These are phyloP conservation scores for Tylopilus intermedius DNA, from an alignment of 768 basidiomycete species.

Conservation along the genomic window DNA sequence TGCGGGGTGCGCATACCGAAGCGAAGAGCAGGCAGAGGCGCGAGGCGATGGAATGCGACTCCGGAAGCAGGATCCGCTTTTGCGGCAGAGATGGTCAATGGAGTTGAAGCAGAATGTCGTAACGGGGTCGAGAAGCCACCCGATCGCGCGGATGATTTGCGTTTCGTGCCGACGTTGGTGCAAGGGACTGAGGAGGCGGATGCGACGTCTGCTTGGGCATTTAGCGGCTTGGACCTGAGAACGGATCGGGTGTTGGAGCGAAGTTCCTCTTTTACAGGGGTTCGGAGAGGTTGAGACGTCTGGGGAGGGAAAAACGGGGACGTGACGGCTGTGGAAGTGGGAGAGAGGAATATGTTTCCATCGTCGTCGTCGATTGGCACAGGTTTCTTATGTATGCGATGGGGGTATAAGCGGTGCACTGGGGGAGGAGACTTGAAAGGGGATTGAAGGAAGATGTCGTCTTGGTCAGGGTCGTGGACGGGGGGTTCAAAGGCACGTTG, in stretches of 20 bases:
- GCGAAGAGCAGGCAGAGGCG: slow-evolving; percentile 30
- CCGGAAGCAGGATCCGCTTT: slow-evolving; percentile 31
- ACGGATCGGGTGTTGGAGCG: slow-evolving; percentile 38
- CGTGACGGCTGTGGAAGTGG: slow-evolving; percentile 29
- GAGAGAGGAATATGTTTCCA: slow-evolving; percentile 52
- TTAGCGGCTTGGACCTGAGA: slow-evolving; percentile 34
- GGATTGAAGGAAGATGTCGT: slow-evolving; percentile 53
- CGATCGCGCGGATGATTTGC: slow-evolving; percentile 49
- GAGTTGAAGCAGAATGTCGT: slow-evolving; percentile 41
- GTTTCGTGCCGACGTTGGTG: slow-evolving; percentile 54
- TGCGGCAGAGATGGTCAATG: slow-evolving; percentile 34
- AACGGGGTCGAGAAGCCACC: slow-evolving; percentile 54
- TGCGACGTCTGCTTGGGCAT: slow-evolving; percentile 12
- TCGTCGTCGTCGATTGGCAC: slow-evolving; percentile 49
- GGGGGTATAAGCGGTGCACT: slow-evolving; percentile 40
- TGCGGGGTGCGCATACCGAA: slow-evolving; percentile 30
- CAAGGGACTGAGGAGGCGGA: slow-evolving; percentile 20
- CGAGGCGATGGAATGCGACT: slow-evolving; percentile 32
- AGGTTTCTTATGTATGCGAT: slow-evolving; percentile 35
- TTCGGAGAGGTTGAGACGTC: slow-evolving; percentile 49
- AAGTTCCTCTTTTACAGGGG: slow-evolving; percentile 53
- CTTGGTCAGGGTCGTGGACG: slow-evolving; percentile 30
- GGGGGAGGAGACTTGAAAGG: slow-evolving; percentile 45
- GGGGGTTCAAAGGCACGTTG: slow-evolving; percentile 37
- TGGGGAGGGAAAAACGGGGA: slow-evolving; percentile 42